phyloP scores from a whole-genome alignment of 2,329 filamentous ascomycete species.

The Ophiostoma sp. region DNA sequence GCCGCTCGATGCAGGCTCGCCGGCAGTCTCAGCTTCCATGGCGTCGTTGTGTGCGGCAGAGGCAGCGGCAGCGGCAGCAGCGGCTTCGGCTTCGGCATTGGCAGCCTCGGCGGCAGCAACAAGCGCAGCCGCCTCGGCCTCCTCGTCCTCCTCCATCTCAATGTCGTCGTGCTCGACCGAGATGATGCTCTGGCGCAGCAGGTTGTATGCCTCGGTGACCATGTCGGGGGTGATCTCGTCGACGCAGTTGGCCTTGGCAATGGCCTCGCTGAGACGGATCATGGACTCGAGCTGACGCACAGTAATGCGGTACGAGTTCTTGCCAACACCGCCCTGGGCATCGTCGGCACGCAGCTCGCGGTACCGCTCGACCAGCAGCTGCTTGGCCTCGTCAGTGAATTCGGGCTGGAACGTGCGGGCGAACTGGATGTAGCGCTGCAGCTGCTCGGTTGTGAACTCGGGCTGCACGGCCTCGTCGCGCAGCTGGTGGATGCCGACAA shows the following conservation, averaged over 20 bases:
- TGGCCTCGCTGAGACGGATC: constrained; percentile 94
- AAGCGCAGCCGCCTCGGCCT: constrained; percentile 19
- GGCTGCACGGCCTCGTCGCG: constrained; percentile 87
- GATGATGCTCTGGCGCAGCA: constrained; percentile 91
- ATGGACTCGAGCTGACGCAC: constrained; percentile 93
- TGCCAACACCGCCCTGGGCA: constrained; percentile 84
- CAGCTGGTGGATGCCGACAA: constrained; percentile 87
- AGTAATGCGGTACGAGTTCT: constrained; percentile 95
- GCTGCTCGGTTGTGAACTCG: constrained; percentile 91
- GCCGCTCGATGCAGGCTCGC: constrained; percentile 12
- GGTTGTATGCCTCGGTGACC: constrained; percentile 85
- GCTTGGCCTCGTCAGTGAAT: constrained; percentile 82
- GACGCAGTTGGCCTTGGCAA: constrained; percentile 95
- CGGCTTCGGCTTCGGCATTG: constrained; percentile 42
- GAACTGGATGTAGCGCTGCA: constrained; percentile 96
- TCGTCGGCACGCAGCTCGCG: constrained; percentile 93
- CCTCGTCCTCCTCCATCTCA: constrained; percentile 77
- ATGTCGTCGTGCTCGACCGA: constrained; percentile 97
- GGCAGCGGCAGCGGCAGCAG: constrained; percentile 39
- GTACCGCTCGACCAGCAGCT: constrained; percentile 83
- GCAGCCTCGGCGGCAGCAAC: constrained; percentile 34
- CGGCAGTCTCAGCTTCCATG: constrained; percentile 29
- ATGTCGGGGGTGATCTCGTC: constrained; percentile 80
- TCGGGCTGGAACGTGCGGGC: constrained; percentile 90
- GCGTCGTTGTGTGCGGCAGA: constrained; percentile 39